Conservation (phyloP, 1,284 basidiomycete species). For the Malassezia arunalokei region DNA sequence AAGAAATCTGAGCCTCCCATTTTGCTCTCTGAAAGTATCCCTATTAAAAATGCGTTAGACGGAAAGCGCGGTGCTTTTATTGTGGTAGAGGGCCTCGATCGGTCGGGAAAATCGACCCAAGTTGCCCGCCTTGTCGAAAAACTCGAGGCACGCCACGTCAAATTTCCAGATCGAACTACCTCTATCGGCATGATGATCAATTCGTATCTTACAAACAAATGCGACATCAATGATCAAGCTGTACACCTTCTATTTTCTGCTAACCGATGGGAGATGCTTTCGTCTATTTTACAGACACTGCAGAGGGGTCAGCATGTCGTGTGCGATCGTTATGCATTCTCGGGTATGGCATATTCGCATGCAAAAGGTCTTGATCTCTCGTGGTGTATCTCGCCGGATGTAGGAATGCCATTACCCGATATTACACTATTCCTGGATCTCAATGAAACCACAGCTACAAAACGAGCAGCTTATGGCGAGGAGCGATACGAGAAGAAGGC, state of each 20-base stretch:
- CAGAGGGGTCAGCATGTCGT: slow-evolving; percentile 61
- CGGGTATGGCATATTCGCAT: slow-evolving; percentile 83
- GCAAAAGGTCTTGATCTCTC: slow-evolving; percentile 60
- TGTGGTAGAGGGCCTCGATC: slow-evolving; percentile 44
- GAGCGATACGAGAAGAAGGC: slow-evolving; percentile 56
- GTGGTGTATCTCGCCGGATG: slow-evolving; percentile 77
- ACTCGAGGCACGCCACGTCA: slow-evolving; percentile 27
- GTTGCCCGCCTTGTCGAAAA: slow-evolving; percentile 28
- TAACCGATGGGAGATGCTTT: slow-evolving; percentile 92
- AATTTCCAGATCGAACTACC: slow-evolving; percentile 64
- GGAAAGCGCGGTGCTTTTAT: slow-evolving; percentile 33
- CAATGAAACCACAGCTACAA: slow-evolving; percentile 58
- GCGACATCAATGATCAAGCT: slow-evolving; percentile 77
- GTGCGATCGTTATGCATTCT: slow-evolving; percentile 92
- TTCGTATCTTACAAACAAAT: slow-evolving; percentile 66
- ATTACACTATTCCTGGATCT: slow-evolving; percentile 77
- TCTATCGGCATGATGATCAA: slow-evolving; percentile 87
- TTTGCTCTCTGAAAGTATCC: background rate
- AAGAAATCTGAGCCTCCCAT: background rate
- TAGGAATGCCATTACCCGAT: slow-evolving; percentile 76
- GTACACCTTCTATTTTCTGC: slow-evolving; percentile 92
- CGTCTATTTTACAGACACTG: slow-evolving; percentile 49
- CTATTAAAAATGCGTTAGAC: background rate
- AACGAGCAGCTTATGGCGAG: slow-evolving; percentile 73
- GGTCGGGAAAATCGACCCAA: slow-evolving; percentile 44